Evolutionary conservation across 208 protist species (phyloP).

Genomic region (Lotmaria passim): DNA sequence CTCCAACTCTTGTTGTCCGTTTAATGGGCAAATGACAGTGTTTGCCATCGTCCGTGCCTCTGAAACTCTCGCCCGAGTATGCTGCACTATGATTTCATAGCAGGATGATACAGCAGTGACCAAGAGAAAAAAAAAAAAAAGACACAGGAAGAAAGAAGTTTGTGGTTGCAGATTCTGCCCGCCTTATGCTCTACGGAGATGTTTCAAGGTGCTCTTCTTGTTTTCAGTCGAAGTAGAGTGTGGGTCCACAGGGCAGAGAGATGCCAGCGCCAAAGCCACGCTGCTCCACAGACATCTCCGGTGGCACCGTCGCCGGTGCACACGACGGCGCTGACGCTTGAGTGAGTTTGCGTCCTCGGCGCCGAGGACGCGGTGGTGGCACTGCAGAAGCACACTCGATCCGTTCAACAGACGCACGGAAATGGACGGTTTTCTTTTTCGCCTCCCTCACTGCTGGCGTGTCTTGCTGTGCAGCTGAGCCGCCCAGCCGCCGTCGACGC

Average conservation of each 20-base stretch:
- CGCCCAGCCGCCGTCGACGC: no score
- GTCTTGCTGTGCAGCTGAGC: no score
- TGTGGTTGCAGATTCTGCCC: no score
- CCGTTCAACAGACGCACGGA: background rate
- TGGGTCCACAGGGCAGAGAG: constrained; percentile 68
- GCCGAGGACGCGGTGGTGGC: background rate
- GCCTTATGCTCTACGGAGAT: no score
- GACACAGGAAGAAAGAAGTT: background rate
- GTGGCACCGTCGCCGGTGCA: constrained; percentile 7
- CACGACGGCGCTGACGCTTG: background rate
- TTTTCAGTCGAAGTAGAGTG: constrained; percentile 55
- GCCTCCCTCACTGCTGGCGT: no score
- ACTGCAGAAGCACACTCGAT: background rate
- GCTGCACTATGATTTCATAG: no score
- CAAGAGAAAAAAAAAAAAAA: no score
- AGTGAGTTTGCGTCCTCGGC: background rate
- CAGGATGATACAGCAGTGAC: no score
- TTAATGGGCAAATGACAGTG: no score
- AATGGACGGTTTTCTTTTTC: constrained; percentile 12
- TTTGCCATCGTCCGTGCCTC: no score
- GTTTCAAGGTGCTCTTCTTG: no score
- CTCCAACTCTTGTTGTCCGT: no score
- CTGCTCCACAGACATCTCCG: constrained; percentile 23
- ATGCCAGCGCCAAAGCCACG: constrained; percentile 53
- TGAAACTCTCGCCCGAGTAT: background rate